Conservation (phyloP, 2,329 filamentous ascomycete genomes). For the Pseudocercospora eumusae region DNA sequence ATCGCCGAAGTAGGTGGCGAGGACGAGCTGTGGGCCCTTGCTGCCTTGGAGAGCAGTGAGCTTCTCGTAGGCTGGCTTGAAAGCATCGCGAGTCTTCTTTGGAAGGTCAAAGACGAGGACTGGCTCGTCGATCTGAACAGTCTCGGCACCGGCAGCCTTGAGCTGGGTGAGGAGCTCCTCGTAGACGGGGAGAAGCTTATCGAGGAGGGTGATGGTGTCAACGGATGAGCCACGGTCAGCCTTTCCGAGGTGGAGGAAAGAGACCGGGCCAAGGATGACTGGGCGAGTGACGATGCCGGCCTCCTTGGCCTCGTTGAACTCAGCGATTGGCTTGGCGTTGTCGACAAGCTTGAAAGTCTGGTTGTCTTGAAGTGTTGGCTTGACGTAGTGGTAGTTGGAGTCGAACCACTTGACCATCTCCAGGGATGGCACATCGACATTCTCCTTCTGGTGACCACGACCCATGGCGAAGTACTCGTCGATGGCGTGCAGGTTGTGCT, state of each 20-base stretch:
- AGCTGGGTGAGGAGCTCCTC: conserved; percentile 89
- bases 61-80: conserved; percentile 97
- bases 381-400: conserved; percentile 99
- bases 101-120: conserved; percentile 93
- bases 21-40: conserved; percentile 81
- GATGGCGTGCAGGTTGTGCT: conserved; percentile 80
- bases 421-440: conserved; percentile 79
- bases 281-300: conserved; percentile 90
- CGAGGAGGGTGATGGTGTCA: conserved; percentile 88
- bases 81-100: conserved; percentile 87
- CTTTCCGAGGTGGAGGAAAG: conserved; percentile 97
- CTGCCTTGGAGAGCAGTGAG: conserved; percentile 68
- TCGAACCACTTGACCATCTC: conserved; percentile 99
- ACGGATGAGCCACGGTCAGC: conserved; percentile 93
- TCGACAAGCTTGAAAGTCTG: conserved; percentile 89
- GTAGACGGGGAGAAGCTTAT: conserved; percentile 92
- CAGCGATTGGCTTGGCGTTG: conserved; percentile 87
- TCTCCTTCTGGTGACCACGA: conserved; percentile 93
- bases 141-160: conserved; percentile 93
- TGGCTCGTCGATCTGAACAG: conserved; percentile 98
- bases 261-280: conserved; percentile 92
- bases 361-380: conserved; percentile 95
- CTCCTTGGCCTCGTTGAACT: conserved; percentile 98
- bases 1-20: conserved; percentile 99
- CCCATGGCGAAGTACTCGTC: conserved; percentile 99